Conservation (phyloP, 257 asterid species). For the Anisodus tanguticus region DNA sequence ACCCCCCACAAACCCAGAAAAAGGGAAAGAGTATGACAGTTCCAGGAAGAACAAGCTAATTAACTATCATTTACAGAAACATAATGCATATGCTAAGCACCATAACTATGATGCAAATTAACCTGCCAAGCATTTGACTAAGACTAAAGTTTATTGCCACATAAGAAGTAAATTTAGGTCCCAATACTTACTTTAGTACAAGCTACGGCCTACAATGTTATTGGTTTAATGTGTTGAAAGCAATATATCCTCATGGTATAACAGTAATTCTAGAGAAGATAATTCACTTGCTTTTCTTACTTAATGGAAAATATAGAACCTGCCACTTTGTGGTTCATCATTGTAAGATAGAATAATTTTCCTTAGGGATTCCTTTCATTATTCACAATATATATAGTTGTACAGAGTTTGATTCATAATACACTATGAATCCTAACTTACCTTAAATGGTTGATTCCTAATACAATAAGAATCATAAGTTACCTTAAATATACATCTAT, state of each 20-base stretch:
- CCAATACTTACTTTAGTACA: background rate
- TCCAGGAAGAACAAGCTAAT: background rate
- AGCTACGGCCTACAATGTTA: background rate
- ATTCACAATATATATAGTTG: too few species aligned
- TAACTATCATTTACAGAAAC: background rate
- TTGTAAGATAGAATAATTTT: too few species aligned
- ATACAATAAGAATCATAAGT: too few species aligned
- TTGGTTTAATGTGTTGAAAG: background rate
- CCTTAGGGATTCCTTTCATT: too few species aligned
- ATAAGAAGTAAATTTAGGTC: background rate
- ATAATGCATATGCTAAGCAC: background rate
- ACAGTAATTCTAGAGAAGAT: background rate
- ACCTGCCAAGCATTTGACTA: background rate
- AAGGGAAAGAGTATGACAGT: too few species aligned
- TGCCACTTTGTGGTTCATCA: background rate
- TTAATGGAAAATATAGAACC: background rate
- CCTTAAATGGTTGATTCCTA: too few species aligned
- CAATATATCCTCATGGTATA: too few species aligned
- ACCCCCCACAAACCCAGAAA: too few species aligned
- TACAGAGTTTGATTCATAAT: too few species aligned
- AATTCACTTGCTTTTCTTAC: background rate
- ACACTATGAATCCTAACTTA: too few species aligned
- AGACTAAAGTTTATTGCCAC: slow-evolving; percentile 4
- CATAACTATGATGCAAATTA: background rate
- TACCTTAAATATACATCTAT: too few species aligned